A percentile compares a stretch with the other conserved stretches of the same genome.
Conservation (phyloP, 2,329 filamentous ascomycete species). For the Arthrobotrys entomopaga region DNA sequence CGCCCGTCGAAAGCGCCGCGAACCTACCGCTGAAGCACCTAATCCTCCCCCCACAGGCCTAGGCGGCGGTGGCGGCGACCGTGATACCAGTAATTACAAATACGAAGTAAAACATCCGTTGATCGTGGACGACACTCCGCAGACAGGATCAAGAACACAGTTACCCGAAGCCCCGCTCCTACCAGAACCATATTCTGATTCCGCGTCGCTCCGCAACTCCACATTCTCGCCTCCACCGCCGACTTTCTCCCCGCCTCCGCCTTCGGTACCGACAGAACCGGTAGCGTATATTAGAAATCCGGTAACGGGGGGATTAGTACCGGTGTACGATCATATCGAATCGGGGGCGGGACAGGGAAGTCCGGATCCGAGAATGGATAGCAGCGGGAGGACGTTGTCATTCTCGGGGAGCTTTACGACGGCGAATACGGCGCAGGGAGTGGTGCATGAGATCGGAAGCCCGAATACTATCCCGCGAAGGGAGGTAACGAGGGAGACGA, state of each 20-base stretch:
- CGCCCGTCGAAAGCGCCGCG: neutral
- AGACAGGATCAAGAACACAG: neutral
- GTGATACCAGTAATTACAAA: neutral
- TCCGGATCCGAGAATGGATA: neutral
- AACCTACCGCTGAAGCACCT: neutral
- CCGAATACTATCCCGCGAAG: neutral
- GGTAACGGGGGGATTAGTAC: constrained; percentile 7
- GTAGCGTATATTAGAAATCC: constrained; percentile 19
- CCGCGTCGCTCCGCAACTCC: neutral
- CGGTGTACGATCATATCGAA: constrained; percentile 20
- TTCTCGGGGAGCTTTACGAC: neutral
- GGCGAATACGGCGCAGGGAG: neutral
- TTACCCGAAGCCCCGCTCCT: neutral
- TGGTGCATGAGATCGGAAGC: too few species aligned
- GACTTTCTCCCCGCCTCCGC: neutral
- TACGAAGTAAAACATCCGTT: neutral
- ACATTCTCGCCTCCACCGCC: neutral
- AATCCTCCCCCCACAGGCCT: too few species aligned
- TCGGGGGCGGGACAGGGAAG: neutral
- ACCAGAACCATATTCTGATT: neutral
- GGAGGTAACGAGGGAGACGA: neutral
- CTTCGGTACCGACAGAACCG: neutral
- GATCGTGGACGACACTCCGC: neutral
- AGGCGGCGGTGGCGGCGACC: too few species aligned
- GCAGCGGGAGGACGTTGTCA: neutral